phyloP scores from a whole-genome alignment of 139 green algal genomes.

The Chlamydomonas incerta region DNA sequence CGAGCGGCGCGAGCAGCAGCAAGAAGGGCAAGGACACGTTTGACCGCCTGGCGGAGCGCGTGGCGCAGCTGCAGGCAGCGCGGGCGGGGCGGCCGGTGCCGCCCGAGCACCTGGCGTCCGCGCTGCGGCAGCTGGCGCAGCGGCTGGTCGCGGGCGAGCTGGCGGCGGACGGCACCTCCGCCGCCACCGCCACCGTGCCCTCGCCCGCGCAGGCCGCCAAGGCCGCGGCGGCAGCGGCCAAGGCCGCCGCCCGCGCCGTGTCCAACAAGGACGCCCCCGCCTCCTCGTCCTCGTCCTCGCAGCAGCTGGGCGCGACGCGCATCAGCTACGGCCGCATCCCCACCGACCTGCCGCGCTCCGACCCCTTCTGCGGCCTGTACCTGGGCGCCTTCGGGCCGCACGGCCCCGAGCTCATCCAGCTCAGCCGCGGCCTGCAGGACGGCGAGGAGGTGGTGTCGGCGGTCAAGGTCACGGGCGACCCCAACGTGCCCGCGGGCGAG shows the following conservation, averaged over 20 bases:
- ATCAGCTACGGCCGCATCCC: slow-evolving; percentile 58
- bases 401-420: slow-evolving; percentile 87
- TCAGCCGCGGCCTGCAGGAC: slow-evolving; percentile 62
- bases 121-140: not conserved
- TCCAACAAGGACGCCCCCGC: not conserved
- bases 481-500: slow-evolving; percentile 87
- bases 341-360: slow-evolving; percentile 46
- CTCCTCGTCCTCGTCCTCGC: not conserved
- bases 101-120: slow-evolving; percentile 18
- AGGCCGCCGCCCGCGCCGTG: too few species aligned
- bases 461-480: slow-evolving; percentile 92
- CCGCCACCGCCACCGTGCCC: slow-evolving; percentile 34
- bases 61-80: slow-evolving; percentile 30
- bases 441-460: slow-evolving; percentile 80
- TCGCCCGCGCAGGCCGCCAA: slow-evolving; percentile 13
- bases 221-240: not conserved
- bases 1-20: not conserved
- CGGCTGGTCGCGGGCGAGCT: slow-evolving; percentile 24
- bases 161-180: slow-evolving; percentile 11
- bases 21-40: slow-evolving; percentile 35
- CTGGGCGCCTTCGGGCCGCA: slow-evolving; percentile 91
- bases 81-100: slow-evolving; percentile 31
- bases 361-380: slow-evolving; percentile 82
- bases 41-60: slow-evolving; percentile 40
- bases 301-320: not conserved